Percentiles rank a stretch among this genome's conserved stretches.
Evolutionary conservation across 1,284 basidiomycete genomes (phyloP).

Genomic region (Leccinum solheimii): DNA sequence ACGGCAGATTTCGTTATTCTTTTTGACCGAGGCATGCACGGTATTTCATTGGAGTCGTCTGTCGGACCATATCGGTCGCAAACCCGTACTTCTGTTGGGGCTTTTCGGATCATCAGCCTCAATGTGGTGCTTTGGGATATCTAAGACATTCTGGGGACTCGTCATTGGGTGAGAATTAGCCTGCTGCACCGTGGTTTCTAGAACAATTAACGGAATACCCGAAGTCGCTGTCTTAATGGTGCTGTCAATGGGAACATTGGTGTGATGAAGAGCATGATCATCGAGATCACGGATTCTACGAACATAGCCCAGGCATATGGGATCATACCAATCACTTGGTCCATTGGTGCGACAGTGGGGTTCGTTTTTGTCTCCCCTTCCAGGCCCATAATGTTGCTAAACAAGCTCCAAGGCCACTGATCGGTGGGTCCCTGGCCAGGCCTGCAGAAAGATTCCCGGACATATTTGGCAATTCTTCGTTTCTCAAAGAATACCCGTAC

Average conservation of each 20-base stretch:
- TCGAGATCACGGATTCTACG: constrained; percentile 39
- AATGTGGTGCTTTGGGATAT: constrained; percentile 64
- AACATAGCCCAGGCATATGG: constrained; percentile 40
- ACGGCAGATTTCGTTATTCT: constrained; percentile 52
- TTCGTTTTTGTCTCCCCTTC: constrained; percentile 20
- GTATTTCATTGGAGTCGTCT: constrained; percentile 66
- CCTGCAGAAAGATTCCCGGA: constrained; percentile 60
- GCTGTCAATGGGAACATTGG: constrained; percentile 50
- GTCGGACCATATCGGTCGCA: constrained; percentile 66
- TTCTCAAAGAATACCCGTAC: constrained; percentile 64
- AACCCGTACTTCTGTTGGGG: constrained; percentile 62
- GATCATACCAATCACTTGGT: constrained; percentile 48
- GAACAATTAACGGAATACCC: not conserved
- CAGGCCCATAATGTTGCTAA: constrained; percentile 4
- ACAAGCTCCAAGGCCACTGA: constrained; percentile 46
- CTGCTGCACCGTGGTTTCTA: not conserved
- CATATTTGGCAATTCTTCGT: constrained; percentile 47
- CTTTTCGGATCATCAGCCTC: constrained; percentile 57
- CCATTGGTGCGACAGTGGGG: constrained; percentile 45
- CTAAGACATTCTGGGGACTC: constrained; percentile 55
- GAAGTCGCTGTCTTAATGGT: constrained; percentile 39
- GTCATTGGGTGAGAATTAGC: constrained; percentile 46
- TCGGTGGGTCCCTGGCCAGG: constrained; percentile 59
- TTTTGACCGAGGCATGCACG: constrained; percentile 52
- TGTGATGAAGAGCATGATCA: constrained; percentile 42